These are phyloP conservation scores for Aspergillus arachidicola DNA, from an alignment of 2,329 filamentous ascomycete species.

Conservation along the genomic window DNA sequence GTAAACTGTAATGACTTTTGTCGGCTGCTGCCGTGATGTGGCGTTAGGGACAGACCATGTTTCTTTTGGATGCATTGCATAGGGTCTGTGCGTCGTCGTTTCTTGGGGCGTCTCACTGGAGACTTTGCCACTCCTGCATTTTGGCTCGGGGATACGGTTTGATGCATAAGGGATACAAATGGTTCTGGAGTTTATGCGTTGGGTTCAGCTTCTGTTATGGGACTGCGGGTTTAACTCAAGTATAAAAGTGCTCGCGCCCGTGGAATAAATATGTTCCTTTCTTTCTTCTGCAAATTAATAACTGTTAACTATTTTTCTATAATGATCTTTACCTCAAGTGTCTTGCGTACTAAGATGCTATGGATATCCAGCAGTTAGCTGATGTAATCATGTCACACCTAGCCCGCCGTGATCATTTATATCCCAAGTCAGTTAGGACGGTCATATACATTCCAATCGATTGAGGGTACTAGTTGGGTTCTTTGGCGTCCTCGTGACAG, in stretches of 20 bases:
- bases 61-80: constrained; percentile 9
- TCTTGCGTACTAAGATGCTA: neutral
- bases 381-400: neutral
- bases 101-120: neutral
- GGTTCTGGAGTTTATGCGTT: constrained; percentile 21
- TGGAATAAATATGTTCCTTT: neutral
- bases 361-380: neutral
- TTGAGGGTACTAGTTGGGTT: neutral
- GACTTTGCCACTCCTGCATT: constrained; percentile 2
- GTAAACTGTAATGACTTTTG: constrained; percentile 22
- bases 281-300: neutral
- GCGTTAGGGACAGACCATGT: constrained; percentile 2
- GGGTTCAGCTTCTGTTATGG: constrained; percentile 5
- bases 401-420: neutral
- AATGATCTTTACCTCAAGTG: neutral
- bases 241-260: neutral
- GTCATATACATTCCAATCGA: neutral
- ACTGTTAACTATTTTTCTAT: neutral
- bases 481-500: neutral
- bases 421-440: neutral
- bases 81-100: constrained; percentile 4
- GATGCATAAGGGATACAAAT: constrained; percentile 14
- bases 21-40: constrained; percentile 3
- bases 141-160: constrained; percentile 6
- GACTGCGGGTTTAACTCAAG: constrained; percentile 2